These are phyloP conservation scores for Penicillium ucsense DNA, from an alignment of 495 filamentous ascomycete genomes.

Conservation along the genomic window DNA sequence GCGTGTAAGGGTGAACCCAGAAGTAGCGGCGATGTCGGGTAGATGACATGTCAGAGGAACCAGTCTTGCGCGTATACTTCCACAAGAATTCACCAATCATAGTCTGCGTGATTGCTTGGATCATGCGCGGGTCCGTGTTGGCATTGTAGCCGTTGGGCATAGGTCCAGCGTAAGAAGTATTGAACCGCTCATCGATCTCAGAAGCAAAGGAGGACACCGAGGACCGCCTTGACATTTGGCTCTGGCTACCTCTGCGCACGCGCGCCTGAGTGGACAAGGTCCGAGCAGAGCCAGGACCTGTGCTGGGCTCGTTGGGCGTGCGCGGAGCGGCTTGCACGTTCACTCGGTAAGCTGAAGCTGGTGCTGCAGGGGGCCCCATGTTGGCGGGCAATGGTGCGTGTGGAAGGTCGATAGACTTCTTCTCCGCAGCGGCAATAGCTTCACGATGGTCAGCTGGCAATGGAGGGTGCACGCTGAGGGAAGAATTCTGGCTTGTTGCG, in stretches of 20 bases:
- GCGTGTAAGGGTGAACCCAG: constrained; percentile 98
- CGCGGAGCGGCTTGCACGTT: constrained; percentile 47
- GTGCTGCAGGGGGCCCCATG: constrained; percentile 82
- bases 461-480: constrained; percentile 50
- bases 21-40: constrained; percentile 92
- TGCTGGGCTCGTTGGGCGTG: constrained; percentile 51
- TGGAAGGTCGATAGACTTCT: constrained; percentile 40
- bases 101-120: constrained; percentile 97
- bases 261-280: constrained; percentile 36
- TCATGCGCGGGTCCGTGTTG: constrained; percentile 90
- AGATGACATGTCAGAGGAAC: constrained; percentile 73
- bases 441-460: constrained; percentile 75
- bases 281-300: constrained; percentile 45
- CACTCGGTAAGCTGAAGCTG: constrained; percentile 66
- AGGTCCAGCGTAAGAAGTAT: constrained; percentile 50
- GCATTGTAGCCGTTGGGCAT: constrained; percentile 45
- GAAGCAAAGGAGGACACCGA: constrained; percentile 94
- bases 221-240: constrained; percentile 59
- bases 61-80: constrained; percentile 95
- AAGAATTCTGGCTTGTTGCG: constrained; percentile 48
- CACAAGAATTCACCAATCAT: constrained; percentile 99
- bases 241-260: constrained; percentile 33
- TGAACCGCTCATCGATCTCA: constrained; percentile 84
- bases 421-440: constrained; percentile 69
- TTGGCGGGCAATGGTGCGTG: constrained; percentile 32